Percentiles rank a stretch among this genome's conserved stretches.
Conservation (phyloP, 2,329 filamentous ascomycete genomes). For the Ascochyta koolunga region DNA sequence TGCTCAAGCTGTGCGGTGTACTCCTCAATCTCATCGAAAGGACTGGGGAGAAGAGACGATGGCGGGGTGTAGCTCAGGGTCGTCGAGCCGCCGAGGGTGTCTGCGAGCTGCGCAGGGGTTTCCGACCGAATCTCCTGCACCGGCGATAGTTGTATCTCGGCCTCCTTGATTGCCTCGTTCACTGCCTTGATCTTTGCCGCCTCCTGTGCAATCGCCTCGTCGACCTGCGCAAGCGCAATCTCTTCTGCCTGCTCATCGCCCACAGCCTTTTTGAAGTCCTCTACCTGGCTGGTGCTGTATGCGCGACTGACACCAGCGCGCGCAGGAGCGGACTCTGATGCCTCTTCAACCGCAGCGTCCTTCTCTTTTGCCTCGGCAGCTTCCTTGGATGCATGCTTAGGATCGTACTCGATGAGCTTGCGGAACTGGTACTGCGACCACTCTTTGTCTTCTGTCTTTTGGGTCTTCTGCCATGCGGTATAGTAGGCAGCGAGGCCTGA, state of each 20-base stretch:
- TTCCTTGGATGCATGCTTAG: conserved; percentile 48
- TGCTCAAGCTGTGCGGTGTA: conserved; percentile 81
- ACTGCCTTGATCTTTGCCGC: conserved; percentile 66
- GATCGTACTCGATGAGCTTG: conserved; percentile 88
- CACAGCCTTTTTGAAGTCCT: conserved; percentile 65
- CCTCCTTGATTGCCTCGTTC: conserved; percentile 46
- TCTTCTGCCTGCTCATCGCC: conserved; percentile 54
- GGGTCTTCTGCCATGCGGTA: conserved; percentile 82
- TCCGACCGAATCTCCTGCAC: conserved; percentile 39
- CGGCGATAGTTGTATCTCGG: conserved; percentile 39
- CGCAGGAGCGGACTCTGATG: conserved; percentile 33
- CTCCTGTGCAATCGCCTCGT: conserved; percentile 82
- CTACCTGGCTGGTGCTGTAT: conserved; percentile 62
- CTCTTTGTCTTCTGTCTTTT: conserved; percentile 75
- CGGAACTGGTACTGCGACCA: conserved; percentile 93
- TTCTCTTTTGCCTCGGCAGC: conserved; percentile 47
- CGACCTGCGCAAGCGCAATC: conserved; percentile 76
- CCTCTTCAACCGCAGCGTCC: conserved; percentile 39
- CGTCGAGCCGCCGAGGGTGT: conserved; percentile 35
- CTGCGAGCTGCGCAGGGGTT: conserved; percentile 40
- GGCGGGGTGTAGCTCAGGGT: conserved; percentile 38
- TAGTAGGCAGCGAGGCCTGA: conserved; percentile 85
- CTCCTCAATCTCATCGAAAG: conserved; percentile 65
- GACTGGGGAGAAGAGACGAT: conserved; percentile 64
- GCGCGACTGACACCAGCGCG: conserved; percentile 53